Evolutionary conservation across 208 protist species (phyloP), one percentile per base, ranked within the genome.

Genomic region (Trypanosoma cruzi): DNA sequence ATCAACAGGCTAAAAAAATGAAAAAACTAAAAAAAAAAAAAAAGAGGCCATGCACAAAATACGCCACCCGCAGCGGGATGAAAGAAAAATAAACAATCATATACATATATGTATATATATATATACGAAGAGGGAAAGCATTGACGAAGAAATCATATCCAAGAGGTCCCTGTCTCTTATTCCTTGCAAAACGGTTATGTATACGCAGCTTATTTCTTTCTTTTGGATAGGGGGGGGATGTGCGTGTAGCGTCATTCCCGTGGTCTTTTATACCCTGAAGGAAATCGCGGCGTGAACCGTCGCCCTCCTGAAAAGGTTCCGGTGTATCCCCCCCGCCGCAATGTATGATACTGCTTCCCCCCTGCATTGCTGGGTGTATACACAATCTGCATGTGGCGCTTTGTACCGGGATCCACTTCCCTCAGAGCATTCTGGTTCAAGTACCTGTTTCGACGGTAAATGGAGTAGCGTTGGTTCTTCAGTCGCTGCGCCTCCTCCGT

Each of bases 371-470:
- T 66, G 22, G 73, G 58, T 16, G 83, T 73, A 48, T 82, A 73
- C 14, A 62, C 79, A 48, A 90, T 71, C 62, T 89, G 79, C 68
- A 81, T 77, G 50, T 79, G 71, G 53, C 84, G 73, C 18, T 79
- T 79, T 44, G 87, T 90, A n/a, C 75, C 76, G 5, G 82, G 76
- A 36, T 93, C 87, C 13, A 93, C 87, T 50, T 93, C 84, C n/a
- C 71, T 65, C n/a, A 93, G 77, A n/a, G 84, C 87, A 54, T 88
- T 93, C 61, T 82, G 82, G 24, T 76, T 82, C 22, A 88, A 55
- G 44, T 69, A 66, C 68, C 77, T 72, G 64, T 88, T 90, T 18
- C 81, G 75, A 2, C 73, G 57, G 14, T 72, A 83, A 28, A 69
- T 75, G n/a, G 63, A 53, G 44, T 75, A 60, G 10, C 63, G 62